Evolutionary conservation across 345 rosid genomes (phyloP), one percentile per base, ranked within the genome.

Genomic region (Eucalyptus pauciflora): DNA sequence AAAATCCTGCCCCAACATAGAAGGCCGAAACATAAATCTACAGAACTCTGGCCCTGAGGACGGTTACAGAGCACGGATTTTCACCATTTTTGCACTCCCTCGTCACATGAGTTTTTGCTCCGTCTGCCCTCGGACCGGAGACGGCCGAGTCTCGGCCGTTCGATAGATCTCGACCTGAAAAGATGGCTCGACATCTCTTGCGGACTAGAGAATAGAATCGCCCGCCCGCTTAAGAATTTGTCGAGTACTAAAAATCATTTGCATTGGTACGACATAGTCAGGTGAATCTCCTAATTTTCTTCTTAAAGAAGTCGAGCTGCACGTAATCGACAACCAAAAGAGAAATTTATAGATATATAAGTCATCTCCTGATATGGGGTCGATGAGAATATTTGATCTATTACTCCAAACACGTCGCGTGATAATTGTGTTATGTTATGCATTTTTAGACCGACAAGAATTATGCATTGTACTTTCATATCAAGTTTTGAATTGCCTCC

Each of bases 191-290:
- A 7, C 56, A 52, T 52, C 24, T 64, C 37, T 8, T 4, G 18
- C 0, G 0, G 10, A 64, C 5, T 31, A 14, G 31, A 14, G 37
- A n/a, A 14, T n/a, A 29, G 2, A 29, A 13, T 62, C 10, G 2
- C 37, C 76, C 0, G 20, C 37, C 37, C 0, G 3, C 20, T 64
- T 7, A 29, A 29, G 37, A 15, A 64, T 64, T 11, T n/a, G 76
- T 29, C 0, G 17, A 12, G 18, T 64, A 14, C 37, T 6, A n/a
- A 64, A 64, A 64, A 14, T 64, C 18, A 64, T 62, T 12, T 27
- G 17, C n/a, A 12, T 62, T 0, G 31, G 31, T 27, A 62, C 2
- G 33, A 62, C 12, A 11, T 10, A 0, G 64, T 58, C 0, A 10
- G 1, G n/a, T 25, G 2, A 27, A 12, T 62, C 0, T 62, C 33